A percentile compares a stretch with the other conserved stretches of the same genome.
Conservation (phyloP, 75 land plant species). For the Cunninghamia lanceolata region DNA sequence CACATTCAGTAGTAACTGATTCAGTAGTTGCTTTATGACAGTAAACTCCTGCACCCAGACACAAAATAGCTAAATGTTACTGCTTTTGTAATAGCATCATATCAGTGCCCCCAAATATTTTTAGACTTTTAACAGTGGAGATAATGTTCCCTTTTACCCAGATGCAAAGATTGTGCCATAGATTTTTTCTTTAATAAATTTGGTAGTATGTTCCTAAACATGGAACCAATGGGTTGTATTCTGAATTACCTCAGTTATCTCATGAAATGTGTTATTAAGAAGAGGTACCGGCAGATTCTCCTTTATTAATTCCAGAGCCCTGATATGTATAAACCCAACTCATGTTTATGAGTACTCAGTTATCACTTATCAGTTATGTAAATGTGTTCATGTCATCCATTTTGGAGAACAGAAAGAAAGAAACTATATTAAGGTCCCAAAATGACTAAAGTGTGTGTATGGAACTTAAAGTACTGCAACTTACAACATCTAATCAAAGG, state of each 20-base stretch:
- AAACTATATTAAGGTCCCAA: neutral
- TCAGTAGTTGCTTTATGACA: constrained; percentile 3
- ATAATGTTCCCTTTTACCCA: neutral
- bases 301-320: constrained; percentile 16
- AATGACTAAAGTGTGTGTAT: neutral
- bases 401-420: neutral
- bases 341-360: neutral
- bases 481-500: neutral
- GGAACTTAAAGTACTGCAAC: neutral
- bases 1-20: constrained; percentile 21
- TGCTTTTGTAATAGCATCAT: neutral
- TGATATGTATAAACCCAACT: constrained; percentile 10
- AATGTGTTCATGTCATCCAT: neutral
- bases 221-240: neutral
- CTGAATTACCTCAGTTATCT: constrained; percentile 18
- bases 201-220: neutral
- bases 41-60: constrained; percentile 26
- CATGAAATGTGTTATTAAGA: constrained; percentile 16
- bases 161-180: neutral
- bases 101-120: neutral
- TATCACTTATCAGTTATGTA: neutral
- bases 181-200: no score
- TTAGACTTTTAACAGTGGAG: neutral
- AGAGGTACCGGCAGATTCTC: constrained; percentile 15
- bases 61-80: neutral